A percentile compares a stretch with the other conserved stretches of the same genome.
Evolutionary conservation across 2,329 filamentous ascomycete genomes (phyloP).

Genomic region (Dendryphion nanum): DNA sequence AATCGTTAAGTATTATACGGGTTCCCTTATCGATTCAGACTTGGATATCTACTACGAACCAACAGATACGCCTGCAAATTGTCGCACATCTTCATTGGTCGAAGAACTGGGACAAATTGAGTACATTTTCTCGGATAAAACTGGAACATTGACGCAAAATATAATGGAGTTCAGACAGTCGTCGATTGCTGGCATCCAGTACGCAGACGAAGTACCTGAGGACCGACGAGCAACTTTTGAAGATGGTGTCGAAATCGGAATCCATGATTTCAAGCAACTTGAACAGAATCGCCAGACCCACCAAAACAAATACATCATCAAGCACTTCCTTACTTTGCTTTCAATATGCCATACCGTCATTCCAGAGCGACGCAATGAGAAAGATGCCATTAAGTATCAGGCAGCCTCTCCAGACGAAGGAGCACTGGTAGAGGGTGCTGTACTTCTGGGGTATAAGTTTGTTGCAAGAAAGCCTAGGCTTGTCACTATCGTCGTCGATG

Average conservation of each 20-base stretch:
- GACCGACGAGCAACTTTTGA: conserved; percentile 78
- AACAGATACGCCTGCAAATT: conserved; percentile 92
- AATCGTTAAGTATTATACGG: conserved; percentile 96
- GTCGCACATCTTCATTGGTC: conserved; percentile 91
- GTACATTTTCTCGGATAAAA: conserved; percentile 98
- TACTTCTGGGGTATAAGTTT: conserved; percentile 83
- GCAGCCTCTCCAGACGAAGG: conserved; percentile 96
- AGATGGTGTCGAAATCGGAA: conserved; percentile 73
- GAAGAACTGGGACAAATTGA: conserved; percentile 98
- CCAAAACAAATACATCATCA: conserved; percentile 58
- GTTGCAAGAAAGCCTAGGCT: conserved; percentile 83
- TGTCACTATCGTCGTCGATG: conserved; percentile 78
- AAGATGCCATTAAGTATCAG: conserved; percentile 91
- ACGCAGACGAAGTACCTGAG: conserved; percentile 87
- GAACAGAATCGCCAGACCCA: conserved; percentile 66
- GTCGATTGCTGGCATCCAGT: conserved; percentile 89
- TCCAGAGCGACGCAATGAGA: conserved; percentile 79
- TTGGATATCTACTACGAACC: conserved; percentile 97
- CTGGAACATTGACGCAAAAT: conserved; percentile 94
- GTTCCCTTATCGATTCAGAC: conserved; percentile 96
- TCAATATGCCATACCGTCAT: conserved; percentile 97
- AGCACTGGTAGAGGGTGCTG: conserved; percentile 90
- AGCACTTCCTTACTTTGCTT: conserved; percentile 85
- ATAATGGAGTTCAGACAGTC: conserved; percentile 98
- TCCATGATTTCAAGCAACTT: conserved; percentile 80